These are phyloP conservation scores for Aureobasidium sp. DNA, from an alignment of 2,329 filamentous ascomycete species.

Conservation along the genomic window DNA sequence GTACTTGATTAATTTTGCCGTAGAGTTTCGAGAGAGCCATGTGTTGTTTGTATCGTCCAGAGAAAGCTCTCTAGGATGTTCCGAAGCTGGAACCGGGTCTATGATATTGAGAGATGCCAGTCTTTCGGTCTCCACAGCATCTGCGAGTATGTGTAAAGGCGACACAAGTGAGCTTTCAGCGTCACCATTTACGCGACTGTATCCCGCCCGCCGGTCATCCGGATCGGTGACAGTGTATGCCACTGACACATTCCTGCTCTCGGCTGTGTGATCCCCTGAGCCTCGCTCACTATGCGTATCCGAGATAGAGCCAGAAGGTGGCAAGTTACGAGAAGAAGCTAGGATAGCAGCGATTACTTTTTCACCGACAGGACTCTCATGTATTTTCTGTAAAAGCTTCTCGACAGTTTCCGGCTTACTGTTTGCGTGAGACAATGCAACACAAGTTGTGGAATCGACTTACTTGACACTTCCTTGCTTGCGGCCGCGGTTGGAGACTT, in stretches of 20 bases:
- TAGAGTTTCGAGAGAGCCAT: neutral
- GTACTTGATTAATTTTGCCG: neutral
- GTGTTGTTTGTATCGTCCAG: neutral
- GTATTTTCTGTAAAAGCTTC: conserved; percentile 2
- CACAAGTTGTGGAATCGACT: neutral
- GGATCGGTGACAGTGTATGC: neutral
- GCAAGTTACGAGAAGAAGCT: neutral
- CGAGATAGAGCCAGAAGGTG: neutral
- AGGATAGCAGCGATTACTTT: conserved; percentile 11
- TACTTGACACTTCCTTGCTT: conserved; percentile 17
- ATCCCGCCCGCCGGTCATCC: neutral
- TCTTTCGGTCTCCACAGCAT: conserved; percentile 9
- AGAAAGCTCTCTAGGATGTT: neutral
- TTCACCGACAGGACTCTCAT: conserved; percentile 3
- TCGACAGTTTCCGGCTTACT: conserved; percentile 9
- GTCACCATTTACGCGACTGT: neutral
- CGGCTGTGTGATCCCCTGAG: neutral
- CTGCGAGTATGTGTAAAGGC: conserved; percentile 7
- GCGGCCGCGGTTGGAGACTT: neutral
- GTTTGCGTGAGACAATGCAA: neutral
- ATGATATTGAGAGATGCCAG: neutral
- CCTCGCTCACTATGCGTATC: neutral
- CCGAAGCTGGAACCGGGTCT: neutral
- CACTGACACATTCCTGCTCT: neutral
- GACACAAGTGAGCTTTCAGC: conserved; percentile 2